phyloP scores from a whole-genome alignment of 192 early-diverging fungal species.

The Backusella psychrophila region DNA sequence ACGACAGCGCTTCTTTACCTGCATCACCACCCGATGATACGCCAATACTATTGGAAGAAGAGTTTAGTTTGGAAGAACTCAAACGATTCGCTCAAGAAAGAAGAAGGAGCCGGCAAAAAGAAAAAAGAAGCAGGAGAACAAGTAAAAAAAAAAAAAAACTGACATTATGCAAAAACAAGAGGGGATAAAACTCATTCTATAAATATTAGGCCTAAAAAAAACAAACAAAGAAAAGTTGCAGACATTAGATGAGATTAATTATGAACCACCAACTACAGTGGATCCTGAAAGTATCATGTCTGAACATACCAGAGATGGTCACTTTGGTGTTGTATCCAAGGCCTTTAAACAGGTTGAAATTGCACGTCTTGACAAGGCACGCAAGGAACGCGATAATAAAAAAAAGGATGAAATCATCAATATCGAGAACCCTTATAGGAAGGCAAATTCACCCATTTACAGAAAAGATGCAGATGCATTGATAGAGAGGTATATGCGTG shows the following conservation, averaged over 20 bases:
- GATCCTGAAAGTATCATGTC: constrained; percentile 21
- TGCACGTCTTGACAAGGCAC: neutral
- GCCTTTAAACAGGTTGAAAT: constrained; percentile 22
- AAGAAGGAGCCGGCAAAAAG: neutral
- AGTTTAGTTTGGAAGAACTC: neutral
- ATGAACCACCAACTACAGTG: constrained; percentile 3
- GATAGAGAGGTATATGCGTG: neutral
- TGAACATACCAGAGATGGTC: constrained; percentile 17
- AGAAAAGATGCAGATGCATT: neutral
- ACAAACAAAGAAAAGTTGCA: neutral
- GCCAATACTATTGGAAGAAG: neutral
- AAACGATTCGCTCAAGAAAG: neutral
- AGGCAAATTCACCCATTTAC: neutral
- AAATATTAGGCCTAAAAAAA: neutral
- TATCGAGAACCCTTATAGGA: neutral
- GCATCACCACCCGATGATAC: neutral
- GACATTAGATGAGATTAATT: constrained; percentile 24
- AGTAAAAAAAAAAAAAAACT: neutral
- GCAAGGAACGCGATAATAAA: neutral
- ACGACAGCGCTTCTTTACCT: neutral
- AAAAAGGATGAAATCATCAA: neutral
- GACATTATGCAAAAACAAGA: neutral
- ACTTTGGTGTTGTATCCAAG: constrained; percentile 25
- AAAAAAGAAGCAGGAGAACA: neutral
- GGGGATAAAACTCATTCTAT: neutral